These are phyloP conservation scores for Macaranga tanarius DNA, from an alignment of 441 rosid genomes.

Conservation along the genomic window DNA sequence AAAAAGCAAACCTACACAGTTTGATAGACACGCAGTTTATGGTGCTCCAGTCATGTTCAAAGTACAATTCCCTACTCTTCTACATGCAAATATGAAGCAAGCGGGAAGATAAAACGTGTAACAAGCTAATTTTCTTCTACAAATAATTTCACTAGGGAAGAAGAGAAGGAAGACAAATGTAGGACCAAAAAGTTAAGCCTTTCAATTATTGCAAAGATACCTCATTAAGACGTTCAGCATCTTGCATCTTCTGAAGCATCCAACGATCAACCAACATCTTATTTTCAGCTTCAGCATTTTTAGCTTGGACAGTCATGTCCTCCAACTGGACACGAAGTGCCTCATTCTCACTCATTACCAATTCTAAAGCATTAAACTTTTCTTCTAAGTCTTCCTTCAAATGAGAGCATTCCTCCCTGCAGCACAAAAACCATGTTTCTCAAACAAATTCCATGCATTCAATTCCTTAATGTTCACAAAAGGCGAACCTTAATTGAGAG, in stretches of 20 bases:
- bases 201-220: conserved; percentile 33
- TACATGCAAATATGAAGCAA: background rate
- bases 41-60: background rate
- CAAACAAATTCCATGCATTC: conserved; percentile 17
- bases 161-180: background rate
- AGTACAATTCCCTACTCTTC: background rate
- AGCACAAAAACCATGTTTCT: conserved; percentile 12
- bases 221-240: conserved; percentile 94
- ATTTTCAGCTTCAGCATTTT: conserved; percentile 78
- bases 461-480: too few relatives aligned
- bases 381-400: conserved; percentile 60
- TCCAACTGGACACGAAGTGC: conserved; percentile 57
- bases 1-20: too few relatives aligned
- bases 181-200: background rate
- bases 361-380: conserved; percentile 60
- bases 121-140: background rate
- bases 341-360: conserved; percentile 57
- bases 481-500: conserved; percentile 49
- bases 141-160: background rate
- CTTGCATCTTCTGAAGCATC: conserved; percentile 98
- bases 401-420: conserved; percentile 62
- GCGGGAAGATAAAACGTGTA: too few relatives aligned
- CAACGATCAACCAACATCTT: conserved; percentile 85
- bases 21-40: background rate
- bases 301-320: conserved; percentile 58